Conservation (phyloP, 345 rosid species). For the Lepidium aucheri region DNA sequence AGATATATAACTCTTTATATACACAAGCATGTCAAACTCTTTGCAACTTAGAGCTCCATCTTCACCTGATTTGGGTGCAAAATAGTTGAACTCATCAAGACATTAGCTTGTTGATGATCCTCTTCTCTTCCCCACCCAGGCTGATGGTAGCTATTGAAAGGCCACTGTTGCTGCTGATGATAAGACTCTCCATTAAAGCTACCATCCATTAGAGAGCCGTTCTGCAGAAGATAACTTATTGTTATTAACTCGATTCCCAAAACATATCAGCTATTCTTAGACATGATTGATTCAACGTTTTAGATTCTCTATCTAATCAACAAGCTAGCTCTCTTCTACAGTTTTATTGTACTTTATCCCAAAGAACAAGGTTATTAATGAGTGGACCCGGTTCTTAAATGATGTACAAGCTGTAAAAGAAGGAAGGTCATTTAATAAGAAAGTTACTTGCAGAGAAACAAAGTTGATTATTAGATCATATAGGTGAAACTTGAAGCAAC, state of each 20-base stretch:
- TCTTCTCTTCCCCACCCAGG: constrained; percentile 63
- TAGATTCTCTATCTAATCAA: background rate
- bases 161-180: constrained; percentile 54
- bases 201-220: constrained; percentile 47
- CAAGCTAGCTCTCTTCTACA: constrained; percentile 8
- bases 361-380: background rate
- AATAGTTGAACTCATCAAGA: constrained; percentile 36
- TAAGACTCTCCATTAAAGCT: constrained; percentile 38
- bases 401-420: constrained; percentile 10
- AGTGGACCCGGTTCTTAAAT: constrained; percentile 12
- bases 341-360: background rate
- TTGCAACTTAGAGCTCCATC: constrained; percentile 45
- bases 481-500: constrained; percentile 27
- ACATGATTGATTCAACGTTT: background rate
- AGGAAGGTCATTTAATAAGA: constrained; percentile 13
- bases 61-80: constrained; percentile 49
- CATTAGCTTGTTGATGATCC: constrained; percentile 20
- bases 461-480: constrained; percentile 14
- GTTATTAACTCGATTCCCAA: background rate
- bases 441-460: constrained; percentile 13
- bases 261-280: background rate
- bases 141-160: constrained; percentile 43
- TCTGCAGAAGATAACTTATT: constrained; percentile 31
- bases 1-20: constrained; percentile 19
- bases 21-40: constrained; percentile 5